phyloP scores from a whole-genome alignment of 2,329 filamentous ascomycete species.

The Dactylella cylindrospora region DNA sequence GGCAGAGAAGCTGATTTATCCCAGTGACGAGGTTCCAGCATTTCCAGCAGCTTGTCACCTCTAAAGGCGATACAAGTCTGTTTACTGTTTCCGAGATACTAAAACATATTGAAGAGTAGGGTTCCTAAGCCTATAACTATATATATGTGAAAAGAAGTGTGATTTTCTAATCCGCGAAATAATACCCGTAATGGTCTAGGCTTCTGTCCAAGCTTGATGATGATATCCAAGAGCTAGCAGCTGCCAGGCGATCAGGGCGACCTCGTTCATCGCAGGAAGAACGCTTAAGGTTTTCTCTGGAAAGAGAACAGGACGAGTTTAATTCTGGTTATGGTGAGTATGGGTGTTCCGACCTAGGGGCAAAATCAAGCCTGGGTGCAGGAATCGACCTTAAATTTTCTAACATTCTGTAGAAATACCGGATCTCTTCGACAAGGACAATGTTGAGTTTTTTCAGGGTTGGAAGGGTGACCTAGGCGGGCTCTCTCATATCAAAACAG shows the following conservation, averaged over 20 bases:
- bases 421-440: constrained; percentile 11
- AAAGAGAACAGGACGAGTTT: constrained; percentile 24
- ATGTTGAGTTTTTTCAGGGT: neutral
- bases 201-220: constrained; percentile 23
- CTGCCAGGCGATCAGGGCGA: constrained; percentile 13
- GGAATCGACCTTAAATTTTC: too few relatives aligned
- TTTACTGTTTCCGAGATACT: constrained; percentile 18
- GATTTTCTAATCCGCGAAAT: neutral
- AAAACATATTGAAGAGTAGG: constrained; percentile 19
- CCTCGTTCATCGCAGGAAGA: constrained; percentile 30
- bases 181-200: neutral
- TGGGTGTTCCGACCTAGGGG: too few relatives aligned
- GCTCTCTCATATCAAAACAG: constrained; percentile 12
- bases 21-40: constrained; percentile 29
- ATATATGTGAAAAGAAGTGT: neutral
- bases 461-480: constrained; percentile 23
- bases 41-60: constrained; percentile 16
- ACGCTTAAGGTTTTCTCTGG: constrained; percentile 16
- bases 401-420: constrained; percentile 39
- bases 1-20: neutral
- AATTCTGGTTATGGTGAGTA: constrained; percentile 24
- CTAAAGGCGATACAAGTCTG: neutral
- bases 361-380: too few relatives aligned
- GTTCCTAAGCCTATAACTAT: too few relatives aligned
- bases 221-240: constrained; percentile 17